Evolutionary conservation across 805 yeast genomes (phyloP).

Genomic region (Candida yuanshanica): DNA sequence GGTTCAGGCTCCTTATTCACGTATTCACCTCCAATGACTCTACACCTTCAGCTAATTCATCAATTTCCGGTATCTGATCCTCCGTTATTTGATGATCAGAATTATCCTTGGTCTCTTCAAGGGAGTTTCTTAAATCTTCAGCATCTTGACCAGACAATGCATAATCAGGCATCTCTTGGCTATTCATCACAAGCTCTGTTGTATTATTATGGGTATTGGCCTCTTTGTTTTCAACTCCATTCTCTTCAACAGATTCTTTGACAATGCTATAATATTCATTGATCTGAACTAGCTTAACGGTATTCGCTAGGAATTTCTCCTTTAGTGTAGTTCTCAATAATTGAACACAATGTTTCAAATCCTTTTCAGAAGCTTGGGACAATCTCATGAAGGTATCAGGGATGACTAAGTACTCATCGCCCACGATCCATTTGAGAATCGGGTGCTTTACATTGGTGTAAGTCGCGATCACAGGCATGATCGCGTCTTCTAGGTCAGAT

Average conservation of each 20-base stretch:
- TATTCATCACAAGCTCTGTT: neutral
- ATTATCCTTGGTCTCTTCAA: neutral
- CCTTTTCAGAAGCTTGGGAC: constrained; percentile 36
- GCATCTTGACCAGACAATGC: too few relatives aligned
- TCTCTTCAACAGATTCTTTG: neutral
- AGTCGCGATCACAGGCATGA: constrained; percentile 8
- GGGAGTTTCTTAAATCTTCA: neutral
- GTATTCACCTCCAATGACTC: neutral
- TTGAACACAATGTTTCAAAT: constrained; percentile 36
- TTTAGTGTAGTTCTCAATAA: constrained; percentile 29
- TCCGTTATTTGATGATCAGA: too few relatives aligned
- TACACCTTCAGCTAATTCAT: neutral
- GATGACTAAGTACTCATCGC: constrained; percentile 35
- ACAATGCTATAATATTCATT: constrained; percentile 24
- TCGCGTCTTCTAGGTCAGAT: constrained; percentile 22
- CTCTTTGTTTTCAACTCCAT: neutral
- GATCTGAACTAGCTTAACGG: constrained; percentile 40
- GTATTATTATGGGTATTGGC: neutral
- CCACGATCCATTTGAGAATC: constrained; percentile 36
- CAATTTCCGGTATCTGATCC: too few relatives aligned
- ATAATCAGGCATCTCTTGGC: neutral
- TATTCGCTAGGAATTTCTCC: constrained; percentile 41
- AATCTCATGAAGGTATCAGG: constrained; percentile 24
- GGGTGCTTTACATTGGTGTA: constrained; percentile 18
- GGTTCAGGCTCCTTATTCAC: too few relatives aligned